Percentiles rank a stretch among this genome's conserved stretches.
These are phyloP conservation scores for Ettlia oleoabundans DNA, from an alignment of 139 green algal genomes.

Conservation along the genomic window DNA sequence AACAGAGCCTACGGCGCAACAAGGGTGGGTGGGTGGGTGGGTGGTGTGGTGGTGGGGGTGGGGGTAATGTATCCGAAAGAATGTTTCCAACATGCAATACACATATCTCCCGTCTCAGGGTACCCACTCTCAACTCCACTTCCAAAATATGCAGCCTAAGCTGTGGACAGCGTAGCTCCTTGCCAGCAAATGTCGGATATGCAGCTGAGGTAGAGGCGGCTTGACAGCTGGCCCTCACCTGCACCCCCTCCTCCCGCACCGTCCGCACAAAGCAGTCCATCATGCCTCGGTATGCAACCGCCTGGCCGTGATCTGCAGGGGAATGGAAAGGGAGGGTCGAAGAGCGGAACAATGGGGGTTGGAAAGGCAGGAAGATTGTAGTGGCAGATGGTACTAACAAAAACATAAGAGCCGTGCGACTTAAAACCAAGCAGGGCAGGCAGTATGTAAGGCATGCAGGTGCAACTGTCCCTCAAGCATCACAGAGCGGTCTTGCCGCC, in stretches of 20 bases:
- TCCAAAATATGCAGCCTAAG: no score
- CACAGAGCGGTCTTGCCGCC: no score
- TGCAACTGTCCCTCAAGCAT: neutral
- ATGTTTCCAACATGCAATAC: no score
- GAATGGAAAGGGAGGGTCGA: neutral
- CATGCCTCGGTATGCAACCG: slow-evolving; percentile 95
- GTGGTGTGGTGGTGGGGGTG: neutral
- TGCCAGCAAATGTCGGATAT: no score
- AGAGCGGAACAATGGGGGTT: neutral
- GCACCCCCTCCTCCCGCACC: slow-evolving; percentile 88
- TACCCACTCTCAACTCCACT: no score
- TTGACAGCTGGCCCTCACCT: slow-evolving; percentile 48
- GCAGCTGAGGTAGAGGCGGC: no score
- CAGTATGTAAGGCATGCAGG: no score
- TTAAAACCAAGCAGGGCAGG: neutral
- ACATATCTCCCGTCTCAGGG: no score
- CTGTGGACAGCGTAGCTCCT: no score
- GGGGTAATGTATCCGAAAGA: neutral
- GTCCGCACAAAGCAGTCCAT: slow-evolving; percentile 94
- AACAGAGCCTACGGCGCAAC: slow-evolving; percentile 40
- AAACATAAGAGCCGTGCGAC: neutral
- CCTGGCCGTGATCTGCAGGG: slow-evolving; percentile 55
- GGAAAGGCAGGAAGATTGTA: neutral
- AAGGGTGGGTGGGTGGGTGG: neutral
- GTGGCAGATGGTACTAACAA: neutral